phyloP scores from a whole-genome alignment of 768 basidiomycete species.

The Dioszegia crocea region DNA sequence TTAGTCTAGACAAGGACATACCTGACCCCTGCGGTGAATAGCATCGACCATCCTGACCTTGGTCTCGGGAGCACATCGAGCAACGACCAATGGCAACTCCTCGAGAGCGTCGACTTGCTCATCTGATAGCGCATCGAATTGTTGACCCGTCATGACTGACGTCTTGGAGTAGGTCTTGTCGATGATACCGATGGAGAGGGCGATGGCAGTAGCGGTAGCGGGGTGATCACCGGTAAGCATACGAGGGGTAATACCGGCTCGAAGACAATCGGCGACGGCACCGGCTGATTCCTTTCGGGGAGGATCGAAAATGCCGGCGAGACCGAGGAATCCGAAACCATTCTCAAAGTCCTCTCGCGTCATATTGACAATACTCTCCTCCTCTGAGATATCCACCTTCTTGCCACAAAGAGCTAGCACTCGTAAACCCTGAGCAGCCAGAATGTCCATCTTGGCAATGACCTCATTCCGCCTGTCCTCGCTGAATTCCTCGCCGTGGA shows the following conservation, averaged over 20 bases:
- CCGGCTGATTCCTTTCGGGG: slow-evolving; percentile 58
- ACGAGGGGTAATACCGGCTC: slow-evolving; percentile 56
- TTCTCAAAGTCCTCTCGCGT: slow-evolving; percentile 55
- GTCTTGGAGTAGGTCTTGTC: slow-evolving; percentile 33
- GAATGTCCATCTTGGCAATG: slow-evolving; percentile 40
- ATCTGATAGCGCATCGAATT: slow-evolving; percentile 59
- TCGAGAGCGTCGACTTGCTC: slow-evolving; percentile 56
- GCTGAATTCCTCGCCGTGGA: slow-evolving; percentile 40
- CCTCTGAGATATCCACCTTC: slow-evolving; percentile 44
- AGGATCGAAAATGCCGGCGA: slow-evolving; percentile 59
- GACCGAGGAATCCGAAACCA: slow-evolving; percentile 56
- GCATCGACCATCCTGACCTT: slow-evolving; percentile 55
- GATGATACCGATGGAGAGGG: slow-evolving; percentile 56
- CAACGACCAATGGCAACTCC: slow-evolving; percentile 59
- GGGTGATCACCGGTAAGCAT: slow-evolving; percentile 60
- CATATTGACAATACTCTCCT: slow-evolving; percentile 40
- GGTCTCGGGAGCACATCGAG: slow-evolving; percentile 57
- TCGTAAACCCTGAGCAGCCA: slow-evolving; percentile 52
- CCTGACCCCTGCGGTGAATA: slow-evolving; percentile 57
- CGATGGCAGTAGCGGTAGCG: slow-evolving; percentile 58
- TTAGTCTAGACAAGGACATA: background rate
- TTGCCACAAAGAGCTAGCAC: slow-evolving; percentile 52
- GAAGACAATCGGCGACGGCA: slow-evolving; percentile 56
- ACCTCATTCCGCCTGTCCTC: slow-evolving; percentile 34
- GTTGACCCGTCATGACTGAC: slow-evolving; percentile 52